These are phyloP conservation scores for Podosphaera fusca DNA, from an alignment of 2,329 filamentous ascomycete genomes.

Conservation along the genomic window DNA sequence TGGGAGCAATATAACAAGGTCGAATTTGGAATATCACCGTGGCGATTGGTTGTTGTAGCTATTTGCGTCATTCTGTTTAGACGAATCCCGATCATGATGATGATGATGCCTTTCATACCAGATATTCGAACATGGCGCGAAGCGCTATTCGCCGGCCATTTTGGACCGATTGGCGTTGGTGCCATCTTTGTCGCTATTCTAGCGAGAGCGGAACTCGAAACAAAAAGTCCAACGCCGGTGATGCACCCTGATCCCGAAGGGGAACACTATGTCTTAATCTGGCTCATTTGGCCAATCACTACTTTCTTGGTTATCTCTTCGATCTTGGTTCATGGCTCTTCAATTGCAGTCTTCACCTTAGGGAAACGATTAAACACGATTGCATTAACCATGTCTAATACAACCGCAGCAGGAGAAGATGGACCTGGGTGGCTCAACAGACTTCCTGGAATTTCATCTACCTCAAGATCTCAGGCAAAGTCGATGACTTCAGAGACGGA, in stretches of 20 bases:
- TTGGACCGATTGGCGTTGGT: slow-evolving; percentile 90
- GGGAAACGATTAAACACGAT: slow-evolving; percentile 97
- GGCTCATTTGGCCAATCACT: slow-evolving; percentile 85
- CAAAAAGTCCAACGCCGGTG: slow-evolving; percentile 45
- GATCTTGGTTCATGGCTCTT: slow-evolving; percentile 92
- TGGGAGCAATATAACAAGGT: slow-evolving; percentile 76
- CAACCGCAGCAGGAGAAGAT: slow-evolving; percentile 55
- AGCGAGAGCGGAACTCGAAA: slow-evolving; percentile 75
- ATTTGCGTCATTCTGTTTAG: slow-evolving; percentile 87
- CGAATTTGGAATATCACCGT: slow-evolving; percentile 53
- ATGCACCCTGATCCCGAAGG: slow-evolving; percentile 28
- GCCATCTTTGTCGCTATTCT: slow-evolving; percentile 90
- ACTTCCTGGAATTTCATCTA: slow-evolving; percentile 45
- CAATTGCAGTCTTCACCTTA: slow-evolving; percentile 87
- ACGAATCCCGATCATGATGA: slow-evolving; percentile 83
- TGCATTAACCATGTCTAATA: slow-evolving; percentile 90
- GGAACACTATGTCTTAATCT: slow-evolving; percentile 45
- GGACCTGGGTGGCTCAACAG: slow-evolving; percentile 89
- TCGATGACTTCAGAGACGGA: slow-evolving; percentile 59
- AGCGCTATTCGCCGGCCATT: slow-evolving; percentile 87
- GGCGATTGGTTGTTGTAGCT: slow-evolving; percentile 85
- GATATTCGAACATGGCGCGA: slow-evolving; percentile 98
- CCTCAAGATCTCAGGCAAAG: slow-evolving; percentile 60
- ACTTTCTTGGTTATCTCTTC: slow-evolving; percentile 87
- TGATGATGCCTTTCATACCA: slow-evolving; percentile 75